Conservation (phyloP, 2,329 filamentous ascomycete genomes). For the Beauveria caledonica region DNA sequence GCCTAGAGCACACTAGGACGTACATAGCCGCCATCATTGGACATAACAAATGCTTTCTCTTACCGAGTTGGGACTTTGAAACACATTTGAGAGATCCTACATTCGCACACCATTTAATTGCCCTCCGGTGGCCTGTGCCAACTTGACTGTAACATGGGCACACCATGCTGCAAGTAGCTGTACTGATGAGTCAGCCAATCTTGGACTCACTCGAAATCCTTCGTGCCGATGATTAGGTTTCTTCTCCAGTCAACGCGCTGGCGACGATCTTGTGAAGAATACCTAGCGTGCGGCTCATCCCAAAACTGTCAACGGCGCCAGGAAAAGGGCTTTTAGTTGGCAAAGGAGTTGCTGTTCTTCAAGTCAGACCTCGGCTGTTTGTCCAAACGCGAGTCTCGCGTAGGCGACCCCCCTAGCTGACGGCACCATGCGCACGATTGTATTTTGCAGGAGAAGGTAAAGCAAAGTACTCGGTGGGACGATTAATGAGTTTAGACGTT, state of each 20-base stretch:
- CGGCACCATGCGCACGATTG: not conserved
- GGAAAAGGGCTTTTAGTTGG: not conserved
- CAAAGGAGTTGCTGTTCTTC: not conserved
- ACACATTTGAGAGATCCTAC: too few relatives aligned
- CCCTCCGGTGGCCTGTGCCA: too few relatives aligned
- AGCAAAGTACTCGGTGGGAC: not conserved
- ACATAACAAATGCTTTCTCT: not conserved
- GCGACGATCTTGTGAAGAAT: not conserved
- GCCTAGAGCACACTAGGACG: not conserved
- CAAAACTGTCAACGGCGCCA: not conserved
- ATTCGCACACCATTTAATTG: too few relatives aligned
- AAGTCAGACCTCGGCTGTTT: not conserved
- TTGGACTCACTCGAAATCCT: not conserved
- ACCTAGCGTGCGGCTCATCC: not conserved
- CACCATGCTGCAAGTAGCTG: not conserved
- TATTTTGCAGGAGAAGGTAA: not conserved
- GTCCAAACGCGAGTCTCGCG: not conserved
- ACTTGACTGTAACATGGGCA: not conserved
- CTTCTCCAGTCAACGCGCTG: not conserved
- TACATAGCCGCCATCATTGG: not conserved
- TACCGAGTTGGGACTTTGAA: not conserved
- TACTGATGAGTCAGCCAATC: conserved; percentile 6
- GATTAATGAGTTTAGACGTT: not conserved
- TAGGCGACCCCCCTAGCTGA: not conserved
- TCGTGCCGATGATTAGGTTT: not conserved